phyloP scores from a whole-genome alignment of 2,329 filamentous ascomycete genomes.

The Aspergillus transmontanensis region DNA sequence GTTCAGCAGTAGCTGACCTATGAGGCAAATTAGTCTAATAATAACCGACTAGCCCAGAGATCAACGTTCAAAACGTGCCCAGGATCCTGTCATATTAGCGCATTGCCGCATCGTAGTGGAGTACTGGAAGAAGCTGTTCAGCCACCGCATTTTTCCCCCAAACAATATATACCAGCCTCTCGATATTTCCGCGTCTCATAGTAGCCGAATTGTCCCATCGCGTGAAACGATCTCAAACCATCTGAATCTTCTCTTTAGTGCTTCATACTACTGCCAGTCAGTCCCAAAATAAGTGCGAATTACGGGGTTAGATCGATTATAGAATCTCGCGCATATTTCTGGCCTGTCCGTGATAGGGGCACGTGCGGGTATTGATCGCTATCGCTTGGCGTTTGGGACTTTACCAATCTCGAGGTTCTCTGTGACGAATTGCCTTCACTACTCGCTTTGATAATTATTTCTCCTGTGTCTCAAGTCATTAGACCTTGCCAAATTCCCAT shows the following conservation, averaged over 20 bases:
- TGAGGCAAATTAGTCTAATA: slow-evolving; percentile 15
- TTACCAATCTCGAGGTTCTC: not conserved
- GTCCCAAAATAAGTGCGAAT: not conserved
- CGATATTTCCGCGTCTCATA: slow-evolving; percentile 15
- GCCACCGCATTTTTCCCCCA: slow-evolving; percentile 35
- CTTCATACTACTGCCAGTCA: slow-evolving; percentile 1
- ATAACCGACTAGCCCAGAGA: slow-evolving; percentile 8
- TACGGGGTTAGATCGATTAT: not conserved
- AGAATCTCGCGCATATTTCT: slow-evolving; percentile 8
- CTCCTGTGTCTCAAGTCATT: slow-evolving; percentile 1
- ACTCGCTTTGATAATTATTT: not conserved
- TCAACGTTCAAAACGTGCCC: not conserved
- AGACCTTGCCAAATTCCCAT: not conserved
- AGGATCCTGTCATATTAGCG: slow-evolving; percentile 1
- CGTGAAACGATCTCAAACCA: not conserved
- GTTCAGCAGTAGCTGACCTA: not conserved
- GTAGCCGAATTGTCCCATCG: not conserved
- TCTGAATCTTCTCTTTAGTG: not conserved
- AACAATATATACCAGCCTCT: slow-evolving; percentile 23
- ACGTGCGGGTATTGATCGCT: slow-evolving; percentile 20
- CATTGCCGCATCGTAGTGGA: slow-evolving; percentile 22
- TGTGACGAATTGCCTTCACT: not conserved
- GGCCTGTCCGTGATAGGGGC: slow-evolving; percentile 9
- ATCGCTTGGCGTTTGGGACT: slow-evolving; percentile 21
- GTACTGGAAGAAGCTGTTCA: slow-evolving; percentile 28